phyloP scores from a whole-genome alignment of 768 basidiomycete genomes.

The Mrakia frigida region DNA sequence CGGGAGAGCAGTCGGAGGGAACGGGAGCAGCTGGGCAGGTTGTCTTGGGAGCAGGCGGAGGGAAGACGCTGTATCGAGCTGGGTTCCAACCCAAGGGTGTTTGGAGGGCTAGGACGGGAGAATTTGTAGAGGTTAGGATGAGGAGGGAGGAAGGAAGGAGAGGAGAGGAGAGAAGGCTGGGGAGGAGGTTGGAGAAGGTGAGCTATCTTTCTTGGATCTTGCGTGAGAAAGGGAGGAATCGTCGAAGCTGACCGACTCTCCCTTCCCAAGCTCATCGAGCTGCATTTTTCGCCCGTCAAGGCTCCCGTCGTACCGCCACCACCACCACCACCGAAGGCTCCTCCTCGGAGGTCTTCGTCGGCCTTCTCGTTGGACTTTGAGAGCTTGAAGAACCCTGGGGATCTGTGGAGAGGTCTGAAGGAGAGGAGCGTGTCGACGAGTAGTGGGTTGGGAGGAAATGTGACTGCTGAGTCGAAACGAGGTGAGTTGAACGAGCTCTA shows the following conservation, averaged over 20 bases:
- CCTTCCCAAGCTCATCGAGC: slow-evolving; percentile 45
- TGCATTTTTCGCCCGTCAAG: slow-evolving; percentile 47
- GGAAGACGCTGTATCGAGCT: slow-evolving; percentile 59
- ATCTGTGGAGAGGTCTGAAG: slow-evolving; percentile 27
- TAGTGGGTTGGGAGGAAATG: slow-evolving; percentile 35
- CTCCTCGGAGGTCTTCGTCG: slow-evolving; percentile 46
- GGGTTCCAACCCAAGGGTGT: slow-evolving; percentile 93
- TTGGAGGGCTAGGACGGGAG: slow-evolving; percentile 71
- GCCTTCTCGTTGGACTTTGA: slow-evolving; percentile 53
- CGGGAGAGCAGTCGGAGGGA: not conserved
- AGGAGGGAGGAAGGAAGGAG: slow-evolving; percentile 50
- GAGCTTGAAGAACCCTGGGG: slow-evolving; percentile 19
- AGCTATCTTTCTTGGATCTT: slow-evolving; percentile 39
- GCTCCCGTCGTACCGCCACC: slow-evolving; percentile 22
- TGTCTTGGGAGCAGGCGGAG: not conserved
- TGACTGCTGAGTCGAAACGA: slow-evolving; percentile 61
- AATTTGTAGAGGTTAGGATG: slow-evolving; percentile 55
- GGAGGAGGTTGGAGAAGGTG: slow-evolving; percentile 82
- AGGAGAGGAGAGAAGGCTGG: slow-evolving; percentile 76
- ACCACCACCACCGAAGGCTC: not conserved
- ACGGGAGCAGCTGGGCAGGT: not conserved
- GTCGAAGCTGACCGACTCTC: not conserved
- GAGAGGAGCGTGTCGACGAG: slow-evolving; percentile 21
- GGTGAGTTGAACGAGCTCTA: slow-evolving; percentile 48
- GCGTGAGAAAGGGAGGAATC: not conserved